A percentile compares a stretch with the other conserved stretches of the same genome.
phyloP scores from a whole-genome alignment of 2,329 filamentous ascomycete genomes.

The Fusarium paranaense region DNA sequence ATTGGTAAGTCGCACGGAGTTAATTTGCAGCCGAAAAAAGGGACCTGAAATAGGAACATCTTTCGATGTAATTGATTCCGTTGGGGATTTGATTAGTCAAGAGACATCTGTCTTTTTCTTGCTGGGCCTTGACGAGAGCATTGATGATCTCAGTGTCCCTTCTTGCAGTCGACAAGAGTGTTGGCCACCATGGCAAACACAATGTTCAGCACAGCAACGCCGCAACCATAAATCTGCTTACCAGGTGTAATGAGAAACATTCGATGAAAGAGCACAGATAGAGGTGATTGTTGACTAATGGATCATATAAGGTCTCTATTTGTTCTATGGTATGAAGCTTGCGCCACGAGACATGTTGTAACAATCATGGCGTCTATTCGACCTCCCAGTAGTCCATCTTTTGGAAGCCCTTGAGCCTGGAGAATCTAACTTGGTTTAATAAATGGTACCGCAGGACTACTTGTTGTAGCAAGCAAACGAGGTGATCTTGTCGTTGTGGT shows the following conservation, averaged over 20 bases:
- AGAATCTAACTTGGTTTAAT: neutral
- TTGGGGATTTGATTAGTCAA: neutral
- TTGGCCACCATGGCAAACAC: neutral
- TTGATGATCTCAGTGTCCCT: neutral
- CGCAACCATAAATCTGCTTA: neutral
- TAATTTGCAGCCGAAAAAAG: neutral
- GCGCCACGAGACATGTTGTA: neutral
- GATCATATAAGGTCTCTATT: neutral
- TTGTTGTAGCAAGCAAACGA: conserved; percentile 9
- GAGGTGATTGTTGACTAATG: neutral
- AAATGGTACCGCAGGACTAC: neutral
- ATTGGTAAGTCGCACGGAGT: neutral
- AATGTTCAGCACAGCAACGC: neutral
- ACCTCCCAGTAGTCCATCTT: neutral
- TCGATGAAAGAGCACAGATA: too few species aligned
- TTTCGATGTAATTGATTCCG: neutral
- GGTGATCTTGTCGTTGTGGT: conserved; percentile 18
- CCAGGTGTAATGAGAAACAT: neutral
- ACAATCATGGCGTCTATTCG: neutral
- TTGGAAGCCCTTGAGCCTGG: neutral
- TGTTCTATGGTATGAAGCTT: neutral
- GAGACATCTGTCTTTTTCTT: neutral
- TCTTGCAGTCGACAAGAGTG: neutral
- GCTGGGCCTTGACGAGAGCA: neutral
- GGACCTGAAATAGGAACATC: neutral